Percentiles rank a stretch among this genome's conserved stretches.
These are phyloP conservation scores for Talaromyces sp. DNA, from an alignment of 2,329 filamentous ascomycete genomes.

Conservation along the genomic window DNA sequence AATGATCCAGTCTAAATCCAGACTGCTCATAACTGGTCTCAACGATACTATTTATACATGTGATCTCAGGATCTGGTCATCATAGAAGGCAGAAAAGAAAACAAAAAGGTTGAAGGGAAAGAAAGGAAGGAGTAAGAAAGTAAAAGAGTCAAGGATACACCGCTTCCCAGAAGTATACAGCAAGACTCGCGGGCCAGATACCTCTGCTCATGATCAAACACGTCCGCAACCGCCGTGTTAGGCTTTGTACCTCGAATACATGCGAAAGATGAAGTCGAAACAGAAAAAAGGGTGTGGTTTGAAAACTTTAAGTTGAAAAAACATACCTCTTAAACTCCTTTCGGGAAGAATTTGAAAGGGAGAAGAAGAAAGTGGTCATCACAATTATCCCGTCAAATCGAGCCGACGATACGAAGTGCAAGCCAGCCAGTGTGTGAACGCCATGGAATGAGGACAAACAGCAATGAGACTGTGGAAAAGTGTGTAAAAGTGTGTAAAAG, in stretches of 20 bases:
- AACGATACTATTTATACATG: conserved; percentile 17
- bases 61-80: conserved; percentile 15
- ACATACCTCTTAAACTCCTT: background rate
- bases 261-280: background rate
- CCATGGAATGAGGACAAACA: conserved; percentile 19
- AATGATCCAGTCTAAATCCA: conserved; percentile 7
- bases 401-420: conserved; percentile 14
- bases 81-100: conserved; percentile 3
- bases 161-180: conserved; percentile 16
- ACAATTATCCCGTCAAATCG: conserved; percentile 13
- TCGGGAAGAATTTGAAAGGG: conserved; percentile 1
- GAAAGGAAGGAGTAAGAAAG: conserved; percentile 4
- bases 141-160: conserved; percentile 5
- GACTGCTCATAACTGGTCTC: conserved; percentile 10
- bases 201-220: background rate
- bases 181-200: conserved; percentile 7
- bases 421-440: conserved; percentile 18
- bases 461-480: conserved; percentile 19
- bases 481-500: conserved; percentile 12
- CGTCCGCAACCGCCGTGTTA: background rate
- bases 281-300: background rate
- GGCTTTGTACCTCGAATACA: background rate
- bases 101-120: background rate
- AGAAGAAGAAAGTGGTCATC: conserved; percentile 13
- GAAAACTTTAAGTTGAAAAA: background rate